These are phyloP conservation scores for Platanthera guangdongensis DNA, from an alignment of 106 monocot species.

Conservation along the genomic window DNA sequence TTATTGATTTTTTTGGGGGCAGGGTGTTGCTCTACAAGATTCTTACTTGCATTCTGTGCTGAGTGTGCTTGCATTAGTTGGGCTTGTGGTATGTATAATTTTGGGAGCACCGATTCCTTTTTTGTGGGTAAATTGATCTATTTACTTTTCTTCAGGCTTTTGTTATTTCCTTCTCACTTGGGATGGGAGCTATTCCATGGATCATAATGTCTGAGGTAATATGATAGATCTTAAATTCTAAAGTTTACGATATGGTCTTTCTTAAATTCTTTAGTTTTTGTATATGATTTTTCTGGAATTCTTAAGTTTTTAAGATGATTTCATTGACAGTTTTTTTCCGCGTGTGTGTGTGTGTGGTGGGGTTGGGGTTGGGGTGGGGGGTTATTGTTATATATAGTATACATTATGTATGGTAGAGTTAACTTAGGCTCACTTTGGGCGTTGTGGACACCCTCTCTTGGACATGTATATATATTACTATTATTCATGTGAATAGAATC, in stretches of 20 bases:
- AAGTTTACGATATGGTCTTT: neutral
- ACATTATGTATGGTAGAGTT: too few species aligned
- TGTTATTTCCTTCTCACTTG: conserved; percentile 79
- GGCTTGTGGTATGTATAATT: conserved; percentile 5
- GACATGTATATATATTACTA: too few species aligned
- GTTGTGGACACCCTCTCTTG: too few species aligned
- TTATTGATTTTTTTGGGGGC: conserved; percentile 16
- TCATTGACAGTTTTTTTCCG: neutral
- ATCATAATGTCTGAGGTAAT: conserved; percentile 97
- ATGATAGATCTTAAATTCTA: neutral
- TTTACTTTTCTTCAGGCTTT: conserved; percentile 44
- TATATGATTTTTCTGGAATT: neutral
- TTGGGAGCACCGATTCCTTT: neutral
- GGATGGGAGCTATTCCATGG: conserved; percentile 93
- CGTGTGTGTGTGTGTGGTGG: too few species aligned
- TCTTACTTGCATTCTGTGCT: conserved; percentile 39
- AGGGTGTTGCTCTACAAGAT: conserved; percentile 40
- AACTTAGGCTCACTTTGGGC: too few species aligned
- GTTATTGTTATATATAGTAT: too few species aligned
- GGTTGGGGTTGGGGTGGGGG: too few species aligned
- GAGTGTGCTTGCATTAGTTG: conserved; percentile 44
- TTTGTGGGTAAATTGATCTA: neutral
- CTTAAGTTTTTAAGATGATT: conserved; percentile 8
- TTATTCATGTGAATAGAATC: too few species aligned
- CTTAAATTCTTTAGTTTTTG: conserved; percentile 9